Evolutionary conservation across 2,329 filamentous ascomycete genomes (phyloP).

Genomic region (Dendryphion nanum): DNA sequence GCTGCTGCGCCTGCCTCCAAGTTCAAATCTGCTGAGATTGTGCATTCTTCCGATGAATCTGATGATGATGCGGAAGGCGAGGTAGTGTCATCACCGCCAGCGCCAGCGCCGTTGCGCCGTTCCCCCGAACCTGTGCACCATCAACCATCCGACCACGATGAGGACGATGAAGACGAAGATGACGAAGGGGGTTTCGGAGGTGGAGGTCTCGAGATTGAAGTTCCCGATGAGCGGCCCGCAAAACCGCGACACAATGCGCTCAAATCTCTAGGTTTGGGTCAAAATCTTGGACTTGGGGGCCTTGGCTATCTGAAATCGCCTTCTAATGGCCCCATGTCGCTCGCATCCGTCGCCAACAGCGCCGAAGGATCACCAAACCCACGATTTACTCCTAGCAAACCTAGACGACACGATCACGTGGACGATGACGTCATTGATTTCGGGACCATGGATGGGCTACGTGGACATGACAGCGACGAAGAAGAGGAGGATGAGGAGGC

Average conservation of each 20-base stretch:
- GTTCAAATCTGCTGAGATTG: constrained; percentile 32
- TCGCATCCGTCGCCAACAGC: constrained; percentile 44
- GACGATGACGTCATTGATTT: constrained; percentile 36
- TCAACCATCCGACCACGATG: constrained; percentile 6
- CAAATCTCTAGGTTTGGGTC: constrained; percentile 23
- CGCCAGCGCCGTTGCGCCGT: not conserved
- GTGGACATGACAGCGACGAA: constrained; percentile 25
- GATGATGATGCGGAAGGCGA: constrained; percentile 13
- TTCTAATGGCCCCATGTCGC: constrained; percentile 42
- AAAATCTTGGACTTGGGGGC: constrained; percentile 21
- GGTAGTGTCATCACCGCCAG: constrained; percentile 7
- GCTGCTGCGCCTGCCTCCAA: constrained; percentile 13
- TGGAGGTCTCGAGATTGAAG: constrained; percentile 30
- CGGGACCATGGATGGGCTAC: constrained; percentile 26
- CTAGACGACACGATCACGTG: constrained; percentile 11
- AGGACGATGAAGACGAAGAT: constrained; percentile 20
- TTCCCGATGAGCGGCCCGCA: constrained; percentile 22
- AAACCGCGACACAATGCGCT: constrained; percentile 17
- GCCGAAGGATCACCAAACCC: constrained; percentile 28
- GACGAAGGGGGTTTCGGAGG: constrained; percentile 18
- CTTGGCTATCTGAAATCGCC: constrained; percentile 23
- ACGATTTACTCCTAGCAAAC: constrained; percentile 11
- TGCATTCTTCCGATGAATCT: constrained; percentile 31
- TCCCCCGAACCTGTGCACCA: constrained; percentile 4
- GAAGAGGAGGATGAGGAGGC: constrained; percentile 17